These are phyloP conservation scores for Cytospora leucostoma DNA, from an alignment of 2,329 filamentous ascomycete species.

Conservation along the genomic window DNA sequence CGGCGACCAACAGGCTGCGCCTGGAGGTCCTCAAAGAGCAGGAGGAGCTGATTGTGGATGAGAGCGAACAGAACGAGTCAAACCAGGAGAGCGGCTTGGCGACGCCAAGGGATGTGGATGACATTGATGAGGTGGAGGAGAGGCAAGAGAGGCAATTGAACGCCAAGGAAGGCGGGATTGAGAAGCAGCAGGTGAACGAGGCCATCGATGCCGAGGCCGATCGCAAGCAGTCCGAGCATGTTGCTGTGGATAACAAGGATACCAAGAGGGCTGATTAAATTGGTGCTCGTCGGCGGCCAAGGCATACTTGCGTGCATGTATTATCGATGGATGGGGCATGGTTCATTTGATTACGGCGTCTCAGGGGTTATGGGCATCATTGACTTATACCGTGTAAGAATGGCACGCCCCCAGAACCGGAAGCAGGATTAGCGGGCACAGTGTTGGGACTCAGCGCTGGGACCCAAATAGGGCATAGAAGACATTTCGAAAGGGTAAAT, in stretches of 20 bases:
- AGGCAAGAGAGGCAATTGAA: constrained; percentile 54
- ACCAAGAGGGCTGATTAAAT: constrained; percentile 41
- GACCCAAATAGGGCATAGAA: constrained; percentile 17
- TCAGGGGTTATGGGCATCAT: not conserved
- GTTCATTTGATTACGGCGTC: constrained; percentile 14
- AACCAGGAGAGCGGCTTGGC: constrained; percentile 74
- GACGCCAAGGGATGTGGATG: constrained; percentile 79
- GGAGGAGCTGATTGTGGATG: constrained; percentile 95
- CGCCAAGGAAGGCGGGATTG: constrained; percentile 42
- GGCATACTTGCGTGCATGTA: not conserved
- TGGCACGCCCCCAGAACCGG: not conserved
- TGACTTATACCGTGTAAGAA: constrained; percentile 9
- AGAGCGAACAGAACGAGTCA: constrained; percentile 87
- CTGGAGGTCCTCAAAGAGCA: constrained; percentile 98
- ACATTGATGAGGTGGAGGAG: constrained; percentile 95
- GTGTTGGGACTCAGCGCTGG: not conserved
- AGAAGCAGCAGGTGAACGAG: constrained; percentile 54
- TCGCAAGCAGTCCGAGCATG: constrained; percentile 43
- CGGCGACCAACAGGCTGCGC: constrained; percentile 97
- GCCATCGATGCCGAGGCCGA: constrained; percentile 59
- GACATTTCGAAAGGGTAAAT: constrained; percentile 21
- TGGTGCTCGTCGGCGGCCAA: not conserved
- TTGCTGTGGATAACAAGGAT: constrained; percentile 37
- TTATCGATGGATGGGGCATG: not conserved
- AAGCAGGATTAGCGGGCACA: constrained; percentile 7